phyloP scores from a whole-genome alignment of 2,329 filamentous ascomycete species.

The Cytospora leucostoma region DNA sequence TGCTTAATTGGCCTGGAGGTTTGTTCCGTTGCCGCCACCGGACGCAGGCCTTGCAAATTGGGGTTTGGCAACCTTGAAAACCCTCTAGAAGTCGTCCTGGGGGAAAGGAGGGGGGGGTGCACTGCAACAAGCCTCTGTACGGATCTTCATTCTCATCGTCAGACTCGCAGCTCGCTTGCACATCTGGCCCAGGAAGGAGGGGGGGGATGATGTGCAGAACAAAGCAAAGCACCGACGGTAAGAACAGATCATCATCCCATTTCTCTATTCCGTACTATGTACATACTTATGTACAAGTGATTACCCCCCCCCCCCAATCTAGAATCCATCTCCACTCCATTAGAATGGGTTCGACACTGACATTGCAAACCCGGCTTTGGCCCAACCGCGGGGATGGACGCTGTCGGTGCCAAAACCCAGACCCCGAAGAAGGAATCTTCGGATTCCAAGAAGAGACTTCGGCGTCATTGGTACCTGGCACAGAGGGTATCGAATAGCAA shows the following conservation, averaged over 20 bases:
- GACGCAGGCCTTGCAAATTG: neutral
- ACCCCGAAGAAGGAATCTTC: slow-evolving; percentile 17
- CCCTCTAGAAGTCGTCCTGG: neutral
- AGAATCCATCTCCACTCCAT: neutral
- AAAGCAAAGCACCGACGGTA: slow-evolving; percentile 7
- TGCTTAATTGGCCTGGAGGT: too few species aligned
- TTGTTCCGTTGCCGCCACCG: neutral
- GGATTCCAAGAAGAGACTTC: slow-evolving; percentile 11
- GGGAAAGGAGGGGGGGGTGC: neutral
- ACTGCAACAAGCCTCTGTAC: neutral
- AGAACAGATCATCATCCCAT: slow-evolving; percentile 13
- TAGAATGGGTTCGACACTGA: slow-evolving; percentile 17
- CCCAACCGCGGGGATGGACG: slow-evolving; percentile 21
- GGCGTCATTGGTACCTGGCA: slow-evolving; percentile 23
- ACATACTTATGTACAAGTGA: neutral
- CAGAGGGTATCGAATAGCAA: slow-evolving; percentile 9
- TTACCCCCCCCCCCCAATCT: neutral
- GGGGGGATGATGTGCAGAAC: slow-evolving; percentile 11
- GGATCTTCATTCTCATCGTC: neutral
- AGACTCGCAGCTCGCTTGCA: slow-evolving; percentile 6
- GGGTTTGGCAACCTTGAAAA: too few species aligned
- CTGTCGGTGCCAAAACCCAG: slow-evolving; percentile 15
- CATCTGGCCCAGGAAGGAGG: neutral
- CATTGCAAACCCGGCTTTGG: slow-evolving; percentile 8
- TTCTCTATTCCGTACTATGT: neutral